phyloP scores from a whole-genome alignment of 2,329 filamentous ascomycete species.

The Exophiala bonariae region DNA sequence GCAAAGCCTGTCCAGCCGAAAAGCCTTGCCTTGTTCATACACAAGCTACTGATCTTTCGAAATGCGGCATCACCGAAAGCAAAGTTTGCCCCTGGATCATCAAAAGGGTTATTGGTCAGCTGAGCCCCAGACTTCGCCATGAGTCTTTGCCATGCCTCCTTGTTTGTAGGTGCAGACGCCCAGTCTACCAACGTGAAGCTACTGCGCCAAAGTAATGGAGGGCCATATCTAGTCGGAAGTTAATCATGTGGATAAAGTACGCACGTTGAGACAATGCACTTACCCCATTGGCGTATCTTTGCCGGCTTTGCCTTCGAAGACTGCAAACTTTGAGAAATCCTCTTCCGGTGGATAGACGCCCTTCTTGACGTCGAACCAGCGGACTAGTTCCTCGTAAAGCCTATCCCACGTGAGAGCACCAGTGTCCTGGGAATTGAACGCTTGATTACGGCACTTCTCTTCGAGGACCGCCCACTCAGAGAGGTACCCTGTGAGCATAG shows the following conservation, averaged over 20 bases:
- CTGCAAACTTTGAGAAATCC: conserved; percentile 10
- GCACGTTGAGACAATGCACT: neutral
- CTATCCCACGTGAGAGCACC: conserved; percentile 47
- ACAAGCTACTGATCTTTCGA: conserved; percentile 3
- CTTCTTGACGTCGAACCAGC: conserved; percentile 43
- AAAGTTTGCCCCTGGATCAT: conserved; percentile 20
- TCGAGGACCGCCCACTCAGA: conserved; percentile 50
- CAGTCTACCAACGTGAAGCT: conserved; percentile 46
- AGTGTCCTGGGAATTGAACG: conserved; percentile 51
- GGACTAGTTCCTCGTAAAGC: conserved; percentile 48
- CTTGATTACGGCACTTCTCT: conserved; percentile 40
- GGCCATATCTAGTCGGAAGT: conserved; percentile 25
- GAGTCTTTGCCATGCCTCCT: conserved; percentile 48
- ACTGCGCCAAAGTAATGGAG: conserved; percentile 38
- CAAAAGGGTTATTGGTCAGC: conserved; percentile 19
- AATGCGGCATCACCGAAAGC: conserved; percentile 18
- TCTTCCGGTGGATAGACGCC: conserved; percentile 17
- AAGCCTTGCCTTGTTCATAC: conserved; percentile 21
- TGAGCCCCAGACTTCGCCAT: conserved; percentile 38
- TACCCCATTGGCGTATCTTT: conserved; percentile 36
- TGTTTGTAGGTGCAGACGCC: conserved; percentile 44
- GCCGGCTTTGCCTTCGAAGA: conserved; percentile 8
- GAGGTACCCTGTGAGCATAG: conserved; percentile 49
- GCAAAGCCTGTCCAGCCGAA: conserved; percentile 26
- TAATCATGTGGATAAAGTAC: conserved; percentile 3